phyloP scores from a whole-genome alignment of 345 rosid species.

The Iberis pinnata region DNA sequence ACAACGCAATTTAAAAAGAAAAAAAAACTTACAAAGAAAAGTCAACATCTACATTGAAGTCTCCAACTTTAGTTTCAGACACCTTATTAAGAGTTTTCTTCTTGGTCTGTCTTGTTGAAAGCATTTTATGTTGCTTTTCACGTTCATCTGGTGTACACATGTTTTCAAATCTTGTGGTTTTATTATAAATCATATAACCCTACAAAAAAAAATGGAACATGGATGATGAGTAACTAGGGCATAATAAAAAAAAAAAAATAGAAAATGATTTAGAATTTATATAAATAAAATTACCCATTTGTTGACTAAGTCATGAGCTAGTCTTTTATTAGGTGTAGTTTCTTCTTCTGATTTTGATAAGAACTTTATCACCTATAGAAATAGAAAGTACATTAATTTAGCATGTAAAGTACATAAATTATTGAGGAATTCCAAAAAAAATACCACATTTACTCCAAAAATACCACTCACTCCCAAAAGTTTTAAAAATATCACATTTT shows the following conservation, averaged over 20 bases:
- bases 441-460: too few species aligned
- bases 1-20: too few species aligned
- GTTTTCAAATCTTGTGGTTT: constrained; percentile 79
- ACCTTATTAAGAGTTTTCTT: constrained; percentile 43
- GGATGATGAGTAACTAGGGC: neutral
- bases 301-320: constrained; percentile 74
- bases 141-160: constrained; percentile 57
- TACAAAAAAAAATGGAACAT: neutral
- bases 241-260: neutral
- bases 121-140: constrained; percentile 37
- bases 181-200: constrained; percentile 68
- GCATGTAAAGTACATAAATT: too few species aligned
- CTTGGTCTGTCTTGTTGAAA: constrained; percentile 38
- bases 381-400: neutral
- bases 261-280: neutral
- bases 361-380: constrained; percentile 60
- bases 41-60: constrained; percentile 57
- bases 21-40: too few species aligned
- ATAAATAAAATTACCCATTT: constrained; percentile 42
- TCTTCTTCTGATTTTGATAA: constrained; percentile 90
- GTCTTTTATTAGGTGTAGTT: constrained; percentile 63
- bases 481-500: too few species aligned
- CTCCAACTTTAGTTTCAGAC: constrained; percentile 39
- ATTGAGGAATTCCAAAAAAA: too few species aligned
- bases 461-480: too few species aligned